Evolutionary conservation across 2,329 filamentous ascomycete genomes (phyloP).

Genomic region (Curvularia lunata): DNA sequence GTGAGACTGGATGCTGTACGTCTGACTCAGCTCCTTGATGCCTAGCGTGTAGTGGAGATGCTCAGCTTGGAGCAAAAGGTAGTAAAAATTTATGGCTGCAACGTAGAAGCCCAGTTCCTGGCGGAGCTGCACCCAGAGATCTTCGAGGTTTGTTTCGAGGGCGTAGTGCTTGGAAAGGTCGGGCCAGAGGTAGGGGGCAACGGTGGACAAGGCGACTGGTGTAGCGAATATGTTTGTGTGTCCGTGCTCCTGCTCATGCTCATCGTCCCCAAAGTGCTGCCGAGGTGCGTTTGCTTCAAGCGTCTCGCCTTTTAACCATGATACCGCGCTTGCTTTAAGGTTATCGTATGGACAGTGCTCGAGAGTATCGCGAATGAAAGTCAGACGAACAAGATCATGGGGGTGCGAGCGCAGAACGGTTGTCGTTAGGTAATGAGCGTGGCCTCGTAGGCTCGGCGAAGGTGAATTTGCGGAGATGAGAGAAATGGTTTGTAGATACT

Average conservation of each 20-base stretch:
- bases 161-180: constrained; percentile 53
- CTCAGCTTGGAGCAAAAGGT: constrained; percentile 59
- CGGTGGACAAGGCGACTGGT: constrained; percentile 54
- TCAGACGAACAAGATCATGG: constrained; percentile 58
- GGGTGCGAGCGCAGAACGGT: constrained; percentile 61
- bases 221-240: constrained; percentile 54
- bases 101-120: constrained; percentile 62
- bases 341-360: constrained; percentile 62
- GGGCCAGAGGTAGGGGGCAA: constrained; percentile 61
- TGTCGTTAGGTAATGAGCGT: constrained; percentile 57
- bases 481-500: constrained; percentile 59
- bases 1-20: constrained; percentile 50
- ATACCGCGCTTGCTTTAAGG: constrained; percentile 63
- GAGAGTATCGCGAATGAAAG: constrained; percentile 62
- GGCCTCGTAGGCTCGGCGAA: constrained; percentile 55
- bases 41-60: constrained; percentile 56
- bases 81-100: constrained; percentile 65
- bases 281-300: constrained; percentile 53
- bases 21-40: constrained; percentile 53
- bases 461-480: constrained; percentile 58
- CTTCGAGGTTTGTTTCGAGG: constrained; percentile 28
- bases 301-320: constrained; percentile 67
- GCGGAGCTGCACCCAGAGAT: constrained; percentile 54
- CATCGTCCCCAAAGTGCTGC: constrained; percentile 14
- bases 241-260: constrained; percentile 12